phyloP scores from a whole-genome alignment of 441 rosid genomes.

The Populus hybrid region DNA sequence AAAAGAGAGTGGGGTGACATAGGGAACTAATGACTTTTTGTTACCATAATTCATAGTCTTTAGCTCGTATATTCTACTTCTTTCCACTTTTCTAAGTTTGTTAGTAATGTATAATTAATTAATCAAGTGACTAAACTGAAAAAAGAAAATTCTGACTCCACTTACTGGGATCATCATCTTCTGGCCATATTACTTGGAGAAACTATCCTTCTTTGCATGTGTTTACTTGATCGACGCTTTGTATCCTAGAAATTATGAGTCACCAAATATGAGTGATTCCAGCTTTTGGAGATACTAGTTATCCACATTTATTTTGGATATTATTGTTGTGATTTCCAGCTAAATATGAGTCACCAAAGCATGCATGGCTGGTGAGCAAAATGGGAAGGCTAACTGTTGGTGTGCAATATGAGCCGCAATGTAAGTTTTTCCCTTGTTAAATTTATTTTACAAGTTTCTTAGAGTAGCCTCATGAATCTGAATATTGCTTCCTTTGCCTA shows the following conservation, averaged over 20 bases:
- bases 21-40: too few relatives aligned
- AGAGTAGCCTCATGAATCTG: background rate
- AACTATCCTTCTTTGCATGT: background rate
- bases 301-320: constrained; percentile 1
- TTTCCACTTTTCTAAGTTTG: background rate
- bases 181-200: background rate
- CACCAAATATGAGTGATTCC: too few relatives aligned
- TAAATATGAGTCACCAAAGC: constrained; percentile 56
- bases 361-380: constrained; percentile 90
- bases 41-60: too few relatives aligned
- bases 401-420: constrained; percentile 72
- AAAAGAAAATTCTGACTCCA: too few relatives aligned
- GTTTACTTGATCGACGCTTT: background rate
- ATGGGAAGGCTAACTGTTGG: constrained; percentile 82
- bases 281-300: background rate
- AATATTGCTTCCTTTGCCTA: background rate
- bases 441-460: constrained; percentile 1
- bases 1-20: too few relatives aligned
- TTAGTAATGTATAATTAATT: background rate
- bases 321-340: constrained; percentile 31
- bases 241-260: background rate
- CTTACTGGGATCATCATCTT: background rate
- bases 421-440: constrained; percentile 40
- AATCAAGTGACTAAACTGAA: background rate
- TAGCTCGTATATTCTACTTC: too few relatives aligned